Base-by-base conservation (phyloP, 2,329 filamentous ascomycete species). In the Aspergillus uvarum region DNA sequence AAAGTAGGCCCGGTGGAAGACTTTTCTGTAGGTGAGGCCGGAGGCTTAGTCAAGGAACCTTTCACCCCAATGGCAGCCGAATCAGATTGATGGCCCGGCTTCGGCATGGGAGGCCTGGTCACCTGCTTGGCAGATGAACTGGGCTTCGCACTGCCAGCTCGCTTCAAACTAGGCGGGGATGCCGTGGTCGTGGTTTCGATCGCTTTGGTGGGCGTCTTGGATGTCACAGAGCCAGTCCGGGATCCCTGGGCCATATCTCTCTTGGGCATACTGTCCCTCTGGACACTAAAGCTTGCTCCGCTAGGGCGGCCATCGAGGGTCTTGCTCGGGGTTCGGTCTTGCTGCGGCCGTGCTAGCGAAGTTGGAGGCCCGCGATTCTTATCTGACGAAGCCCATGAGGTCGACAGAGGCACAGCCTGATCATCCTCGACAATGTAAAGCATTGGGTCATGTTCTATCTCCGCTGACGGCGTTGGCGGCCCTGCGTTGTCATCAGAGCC, bases 401-500 rank as follows among this genome's bases (percentile, higher is more conserved):
- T 35, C 19, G 56, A 47, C 56, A 54, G 38, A 24, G 50, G 48
- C 56, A 42, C 49, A 53, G 51, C 44, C 24, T 57, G 59, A 16
- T 47, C 54, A 32, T 58, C 53, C 31, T 53, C 59, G 44, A 57
- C 47, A 31, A 57, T 32, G n/a, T 58, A 57, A 50, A 56, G 57
- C 24, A 60, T 29, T 16, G 63, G 68, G 50, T 70, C 66, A 26
- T 65, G 60, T 56, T 60, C 59, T 44, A 54, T 51, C 22, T 59
- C 54, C 53, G 49, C 42, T n/a, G 68, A 67, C 57, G 72, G 69
- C 7, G 71, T 74, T 32, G 59, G 57, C 48, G 65, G 71, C 19
- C 68, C 68, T 32, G 62, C 57, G 42, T 68, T 71, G 35, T 72
- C 70, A 53, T 69, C 66, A 10, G 73, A 71, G 38, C 65, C 52